Evolutionary conservation across 345 rosid genomes (phyloP).

Genomic region (Citrus trifoliata): DNA sequence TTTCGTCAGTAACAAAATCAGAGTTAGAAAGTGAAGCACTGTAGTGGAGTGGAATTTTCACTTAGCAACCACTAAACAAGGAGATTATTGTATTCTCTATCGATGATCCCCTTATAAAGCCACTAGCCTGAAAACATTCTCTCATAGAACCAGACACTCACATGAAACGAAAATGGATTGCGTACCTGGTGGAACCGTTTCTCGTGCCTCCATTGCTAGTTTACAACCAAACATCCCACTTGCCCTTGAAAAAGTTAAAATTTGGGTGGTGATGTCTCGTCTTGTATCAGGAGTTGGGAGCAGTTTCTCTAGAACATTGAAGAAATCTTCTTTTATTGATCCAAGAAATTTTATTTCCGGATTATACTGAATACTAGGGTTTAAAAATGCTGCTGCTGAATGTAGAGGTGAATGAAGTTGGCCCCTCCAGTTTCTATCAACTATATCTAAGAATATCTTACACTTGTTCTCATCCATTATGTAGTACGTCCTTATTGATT

Average conservation of each 20-base stretch:
- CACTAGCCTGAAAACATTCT: neutral
- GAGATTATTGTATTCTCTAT: neutral
- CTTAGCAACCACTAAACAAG: neutral
- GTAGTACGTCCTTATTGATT: constrained; percentile 77
- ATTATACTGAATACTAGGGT: constrained; percentile 80
- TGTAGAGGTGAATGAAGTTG: constrained; percentile 83
- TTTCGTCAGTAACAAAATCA: neutral
- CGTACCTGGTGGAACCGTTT: constrained; percentile 76
- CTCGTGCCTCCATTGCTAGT: constrained; percentile 78
- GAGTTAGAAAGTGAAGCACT: neutral
- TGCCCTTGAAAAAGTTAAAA: constrained; percentile 63
- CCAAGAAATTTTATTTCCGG: constrained; percentile 70
- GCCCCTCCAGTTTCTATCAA: constrained; percentile 76
- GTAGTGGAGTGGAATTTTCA: neutral
- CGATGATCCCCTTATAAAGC: neutral
- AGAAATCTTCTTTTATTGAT: constrained; percentile 76
- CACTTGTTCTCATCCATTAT: constrained; percentile 90
- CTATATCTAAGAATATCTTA: constrained; percentile 68
- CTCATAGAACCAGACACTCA: neutral
- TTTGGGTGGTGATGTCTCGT: constrained; percentile 78
- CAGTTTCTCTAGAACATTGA: constrained; percentile 74
- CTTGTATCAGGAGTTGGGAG: constrained; percentile 89
- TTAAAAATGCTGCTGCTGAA: constrained; percentile 83
- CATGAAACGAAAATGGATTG: neutral
- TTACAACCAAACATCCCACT: constrained; percentile 83